A percentile compares a stretch with the other conserved stretches of the same genome.
phyloP scores from a whole-genome alignment of 495 filamentous ascomycete species.

The Penicillium odoratum region DNA sequence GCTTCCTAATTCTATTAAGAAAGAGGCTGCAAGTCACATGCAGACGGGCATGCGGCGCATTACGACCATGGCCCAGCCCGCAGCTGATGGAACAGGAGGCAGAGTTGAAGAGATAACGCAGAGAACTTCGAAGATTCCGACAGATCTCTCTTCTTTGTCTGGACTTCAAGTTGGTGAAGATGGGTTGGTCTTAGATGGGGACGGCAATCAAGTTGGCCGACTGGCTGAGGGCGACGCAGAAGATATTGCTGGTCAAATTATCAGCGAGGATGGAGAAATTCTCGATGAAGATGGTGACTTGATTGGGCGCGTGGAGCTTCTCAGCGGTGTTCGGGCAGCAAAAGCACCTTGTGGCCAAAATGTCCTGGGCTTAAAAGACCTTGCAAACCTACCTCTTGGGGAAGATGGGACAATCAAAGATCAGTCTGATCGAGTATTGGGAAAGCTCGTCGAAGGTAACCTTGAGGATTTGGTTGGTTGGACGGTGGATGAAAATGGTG shows the following conservation, averaged over 20 bases:
- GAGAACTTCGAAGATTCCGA: neutral
- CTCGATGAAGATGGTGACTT: neutral
- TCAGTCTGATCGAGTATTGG: neutral
- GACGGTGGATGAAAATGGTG: constrained; percentile 38
- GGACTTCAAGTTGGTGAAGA: neutral
- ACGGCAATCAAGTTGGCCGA: neutral
- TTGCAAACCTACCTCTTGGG: neutral
- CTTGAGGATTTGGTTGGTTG: constrained; percentile 26
- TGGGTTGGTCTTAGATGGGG: neutral
- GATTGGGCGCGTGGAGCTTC: neutral
- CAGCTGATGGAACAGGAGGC: neutral
- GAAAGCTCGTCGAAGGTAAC: constrained; percentile 20
- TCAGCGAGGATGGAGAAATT: neutral
- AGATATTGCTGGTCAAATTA: neutral
- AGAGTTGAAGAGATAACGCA: neutral
- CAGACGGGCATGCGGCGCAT: neutral
- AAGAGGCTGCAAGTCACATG: neutral
- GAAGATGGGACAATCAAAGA: neutral
- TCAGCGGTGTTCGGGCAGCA: neutral
- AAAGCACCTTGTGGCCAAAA: neutral
- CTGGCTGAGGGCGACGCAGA: neutral
- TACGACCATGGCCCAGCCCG: neutral
- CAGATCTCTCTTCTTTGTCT: neutral
- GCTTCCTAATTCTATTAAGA: constrained; percentile 10
- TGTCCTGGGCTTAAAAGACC: neutral